phyloP scores from a whole-genome alignment of 2,329 filamentous ascomycete species.

The Exophiala xenobiotica region DNA sequence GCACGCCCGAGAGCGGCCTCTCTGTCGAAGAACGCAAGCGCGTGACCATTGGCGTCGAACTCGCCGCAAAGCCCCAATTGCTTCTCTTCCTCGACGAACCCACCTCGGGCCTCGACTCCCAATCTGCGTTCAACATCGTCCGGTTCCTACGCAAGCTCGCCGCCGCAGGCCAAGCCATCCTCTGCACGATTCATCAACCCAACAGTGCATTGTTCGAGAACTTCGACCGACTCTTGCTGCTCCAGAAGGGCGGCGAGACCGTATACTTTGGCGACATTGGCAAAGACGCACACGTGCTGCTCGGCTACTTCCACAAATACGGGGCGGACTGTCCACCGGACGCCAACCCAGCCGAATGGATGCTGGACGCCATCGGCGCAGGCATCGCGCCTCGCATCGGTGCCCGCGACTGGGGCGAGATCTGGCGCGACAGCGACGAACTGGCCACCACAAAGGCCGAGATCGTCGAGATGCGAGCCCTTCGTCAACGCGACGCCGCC shows the following conservation, averaged over 20 bases:
- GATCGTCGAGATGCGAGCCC: slow-evolving; percentile 65
- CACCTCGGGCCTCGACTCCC: slow-evolving; percentile 65
- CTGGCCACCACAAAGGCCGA: slow-evolving; percentile 64
- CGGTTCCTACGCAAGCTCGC: slow-evolving; percentile 62
- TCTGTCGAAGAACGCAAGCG: slow-evolving; percentile 53
- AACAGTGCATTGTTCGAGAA: slow-evolving; percentile 83
- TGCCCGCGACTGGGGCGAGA: slow-evolving; percentile 73
- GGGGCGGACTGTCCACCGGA: slow-evolving; percentile 54
- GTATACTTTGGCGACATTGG: slow-evolving; percentile 88
- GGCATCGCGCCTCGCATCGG: slow-evolving; percentile 71
- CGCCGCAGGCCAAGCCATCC: slow-evolving; percentile 76
- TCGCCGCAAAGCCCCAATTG: slow-evolving; percentile 61
- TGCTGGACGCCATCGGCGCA: slow-evolving; percentile 66
- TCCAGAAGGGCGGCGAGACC: slow-evolving; percentile 74
- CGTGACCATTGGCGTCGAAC: slow-evolving; percentile 61
- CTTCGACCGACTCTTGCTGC: slow-evolving; percentile 77
- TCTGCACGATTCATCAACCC: slow-evolving; percentile 90
- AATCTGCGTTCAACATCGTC: slow-evolving; percentile 66
- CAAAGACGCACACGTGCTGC: slow-evolving; percentile 68
- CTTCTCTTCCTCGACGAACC: slow-evolving; percentile 64
- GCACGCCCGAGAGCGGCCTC: slow-evolving; percentile 59
- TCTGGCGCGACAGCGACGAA: slow-evolving; percentile 74
- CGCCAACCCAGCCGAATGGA: slow-evolving; percentile 54
- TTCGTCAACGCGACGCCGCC: slow-evolving; percentile 53
- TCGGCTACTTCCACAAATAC: slow-evolving; percentile 59